phyloP scores from a whole-genome alignment of 1,284 basidiomycete genomes.

The Coniferiporia weirii region DNA sequence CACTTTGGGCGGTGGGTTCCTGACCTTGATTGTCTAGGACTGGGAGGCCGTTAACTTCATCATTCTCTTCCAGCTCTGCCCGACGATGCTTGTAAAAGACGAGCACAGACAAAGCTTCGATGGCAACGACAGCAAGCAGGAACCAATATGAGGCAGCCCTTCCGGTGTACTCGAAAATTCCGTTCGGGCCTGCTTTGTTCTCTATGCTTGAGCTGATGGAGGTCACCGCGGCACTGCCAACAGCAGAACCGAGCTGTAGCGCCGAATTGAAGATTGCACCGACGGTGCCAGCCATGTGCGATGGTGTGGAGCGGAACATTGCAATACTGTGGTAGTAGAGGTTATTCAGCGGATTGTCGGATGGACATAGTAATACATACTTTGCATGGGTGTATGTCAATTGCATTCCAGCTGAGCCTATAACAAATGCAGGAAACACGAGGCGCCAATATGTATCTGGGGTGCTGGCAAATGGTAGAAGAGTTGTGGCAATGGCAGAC shows the following conservation, averaged over 20 bases:
- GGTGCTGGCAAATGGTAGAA: slow-evolving; percentile 16
- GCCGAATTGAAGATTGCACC: slow-evolving; percentile 53
- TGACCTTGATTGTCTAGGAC: neutral
- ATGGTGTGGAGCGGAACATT: slow-evolving; percentile 42
- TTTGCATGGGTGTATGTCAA: slow-evolving; percentile 22
- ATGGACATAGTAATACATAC: neutral
- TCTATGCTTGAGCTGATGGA: slow-evolving; percentile 44
- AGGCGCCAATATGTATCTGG: slow-evolving; percentile 19
- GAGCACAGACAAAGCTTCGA: slow-evolving; percentile 1
- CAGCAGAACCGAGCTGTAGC: slow-evolving; percentile 47
- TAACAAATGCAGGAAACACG: slow-evolving; percentile 23
- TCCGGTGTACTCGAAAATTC: slow-evolving; percentile 32
- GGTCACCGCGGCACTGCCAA: slow-evolving; percentile 40
- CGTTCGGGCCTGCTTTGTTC: slow-evolving; percentile 16
- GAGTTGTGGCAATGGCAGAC: slow-evolving; percentile 12
- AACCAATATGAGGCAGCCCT: slow-evolving; percentile 47
- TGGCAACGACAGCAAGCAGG: slow-evolving; percentile 36
- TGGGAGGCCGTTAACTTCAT: neutral
- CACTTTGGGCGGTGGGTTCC: neutral
- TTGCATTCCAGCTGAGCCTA: slow-evolving; percentile 24
- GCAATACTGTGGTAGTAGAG: slow-evolving; percentile 37
- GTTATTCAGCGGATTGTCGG: neutral
- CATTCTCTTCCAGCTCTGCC: neutral
- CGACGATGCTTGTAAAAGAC: slow-evolving; percentile 6
- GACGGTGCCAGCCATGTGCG: slow-evolving; percentile 45